phyloP scores from a whole-genome alignment of 257 asterid genomes.

The Anisodus tanguticus region DNA sequence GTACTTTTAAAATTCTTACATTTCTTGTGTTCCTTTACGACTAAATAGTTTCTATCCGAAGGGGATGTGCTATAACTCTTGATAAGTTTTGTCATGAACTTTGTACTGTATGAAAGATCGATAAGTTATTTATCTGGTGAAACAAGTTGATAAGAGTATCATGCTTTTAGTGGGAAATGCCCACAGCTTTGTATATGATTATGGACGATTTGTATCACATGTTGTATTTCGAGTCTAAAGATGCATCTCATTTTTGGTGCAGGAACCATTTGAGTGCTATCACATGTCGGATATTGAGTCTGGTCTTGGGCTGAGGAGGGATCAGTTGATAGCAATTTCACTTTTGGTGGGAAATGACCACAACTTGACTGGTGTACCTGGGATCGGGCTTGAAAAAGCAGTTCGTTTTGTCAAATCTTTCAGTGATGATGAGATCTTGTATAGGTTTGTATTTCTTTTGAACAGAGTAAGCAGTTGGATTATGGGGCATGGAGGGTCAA shows the following conservation, averaged over 20 bases:
- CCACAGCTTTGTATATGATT: background rate
- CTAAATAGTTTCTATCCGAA: background rate
- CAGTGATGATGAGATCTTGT: conserved; percentile 66
- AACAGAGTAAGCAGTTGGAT: conserved; percentile 12
- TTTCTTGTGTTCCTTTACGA: background rate
- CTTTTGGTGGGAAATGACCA: conserved; percentile 93
- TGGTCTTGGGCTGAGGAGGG: conserved; percentile 78
- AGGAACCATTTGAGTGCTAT: conserved; percentile 97
- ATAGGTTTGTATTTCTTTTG: conserved; percentile 50
- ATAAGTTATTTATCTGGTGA: background rate
- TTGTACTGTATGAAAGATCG: background rate
- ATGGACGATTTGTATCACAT: background rate
- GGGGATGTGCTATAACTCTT: background rate
- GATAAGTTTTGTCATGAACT: background rate
- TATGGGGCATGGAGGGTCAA: background rate
- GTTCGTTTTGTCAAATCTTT: conserved; percentile 80
- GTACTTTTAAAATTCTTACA: background rate
- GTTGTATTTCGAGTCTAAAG: conserved; percentile 4
- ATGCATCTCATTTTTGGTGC: conserved; percentile 40
- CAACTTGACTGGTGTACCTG: conserved; percentile 74
- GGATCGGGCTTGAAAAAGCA: conserved; percentile 88
- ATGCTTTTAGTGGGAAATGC: background rate
- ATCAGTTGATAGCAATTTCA: conserved; percentile 84
- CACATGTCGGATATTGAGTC: conserved; percentile 75
- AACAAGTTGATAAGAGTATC: background rate